These are phyloP conservation scores for Nigrospora osmanthi DNA, from an alignment of 2,329 filamentous ascomycete species.

Conservation along the genomic window DNA sequence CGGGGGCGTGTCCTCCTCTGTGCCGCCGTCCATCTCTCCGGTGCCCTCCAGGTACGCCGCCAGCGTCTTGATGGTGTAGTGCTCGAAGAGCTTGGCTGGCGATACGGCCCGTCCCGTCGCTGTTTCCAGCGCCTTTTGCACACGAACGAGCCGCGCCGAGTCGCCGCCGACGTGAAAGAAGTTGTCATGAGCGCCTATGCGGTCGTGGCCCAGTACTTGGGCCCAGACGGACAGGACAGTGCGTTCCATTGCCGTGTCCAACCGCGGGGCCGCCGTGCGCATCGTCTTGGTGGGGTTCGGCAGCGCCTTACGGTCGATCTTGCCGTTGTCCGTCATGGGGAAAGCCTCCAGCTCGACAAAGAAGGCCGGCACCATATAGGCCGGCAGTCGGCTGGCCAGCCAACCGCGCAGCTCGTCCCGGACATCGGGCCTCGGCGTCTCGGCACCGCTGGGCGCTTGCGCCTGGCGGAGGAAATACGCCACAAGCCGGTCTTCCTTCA, in stretches of 20 bases:
- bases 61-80: neutral
- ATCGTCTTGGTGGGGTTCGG: constrained; percentile 9
- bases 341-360: constrained; percentile 17
- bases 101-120: neutral
- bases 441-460: too few relatives aligned
- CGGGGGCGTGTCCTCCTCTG: neutral
- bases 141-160: neutral
- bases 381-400: constrained; percentile 14
- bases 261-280: neutral
- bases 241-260: neutral
- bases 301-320: constrained; percentile 18
- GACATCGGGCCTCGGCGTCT: neutral
- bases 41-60: neutral
- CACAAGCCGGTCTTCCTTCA: constrained; percentile 16
- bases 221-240: neutral
- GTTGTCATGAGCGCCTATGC: neutral
- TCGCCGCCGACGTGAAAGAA: neutral
- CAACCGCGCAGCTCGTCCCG: constrained; percentile 12
- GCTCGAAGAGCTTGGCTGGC: neutral
- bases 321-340: constrained; percentile 15
- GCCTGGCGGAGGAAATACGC: constrained; percentile 10
- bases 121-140: neutral
- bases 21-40: neutral
- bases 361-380: constrained; percentile 19
- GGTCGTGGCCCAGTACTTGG: neutral